Percentiles rank a stretch among this genome's conserved stretches.
Evolutionary conservation across 225 moss, liverwort and hornwort genomes (phyloP).

Genomic region (Bryoerythrophyllum caledonicum): DNA sequence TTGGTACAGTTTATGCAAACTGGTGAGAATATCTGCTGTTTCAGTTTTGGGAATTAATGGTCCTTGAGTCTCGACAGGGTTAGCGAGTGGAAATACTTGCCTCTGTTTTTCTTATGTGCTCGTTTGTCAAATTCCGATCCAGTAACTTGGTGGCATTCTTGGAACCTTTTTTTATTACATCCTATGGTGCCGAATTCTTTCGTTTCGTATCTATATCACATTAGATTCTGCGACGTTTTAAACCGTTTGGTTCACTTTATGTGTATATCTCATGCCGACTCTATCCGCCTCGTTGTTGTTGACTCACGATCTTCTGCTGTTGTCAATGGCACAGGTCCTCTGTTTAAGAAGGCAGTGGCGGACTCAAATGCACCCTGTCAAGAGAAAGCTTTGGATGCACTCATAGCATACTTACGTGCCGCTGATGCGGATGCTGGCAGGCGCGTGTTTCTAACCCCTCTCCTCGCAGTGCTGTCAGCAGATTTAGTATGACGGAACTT

Average conservation of each 20-base stretch:
- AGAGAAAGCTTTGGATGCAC: conserved; percentile 81
- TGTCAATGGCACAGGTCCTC: conserved; percentile 38
- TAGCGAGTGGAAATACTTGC: neutral
- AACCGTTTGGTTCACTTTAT: neutral
- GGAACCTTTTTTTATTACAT: neutral
- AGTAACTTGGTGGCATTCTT: neutral
- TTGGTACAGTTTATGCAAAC: neutral
- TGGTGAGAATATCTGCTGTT: conserved; percentile 1
- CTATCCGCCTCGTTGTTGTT: neutral
- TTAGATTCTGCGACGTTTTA: neutral
- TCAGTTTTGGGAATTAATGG: neutral
- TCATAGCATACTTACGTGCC: conserved; percentile 70
- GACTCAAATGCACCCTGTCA: conserved; percentile 85
- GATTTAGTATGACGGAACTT: neutral
- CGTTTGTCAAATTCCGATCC: neutral
- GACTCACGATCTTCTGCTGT: neutral
- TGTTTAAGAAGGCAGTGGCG: conserved; percentile 74
- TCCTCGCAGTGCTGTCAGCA: neutral
- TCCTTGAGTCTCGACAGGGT: neutral
- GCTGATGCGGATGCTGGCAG: conserved; percentile 68
- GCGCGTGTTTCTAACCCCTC: conserved; percentile 20
- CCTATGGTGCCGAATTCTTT: neutral
- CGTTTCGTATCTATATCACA: neutral
- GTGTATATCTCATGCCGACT: neutral
- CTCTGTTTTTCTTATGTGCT: neutral